These are phyloP conservation scores for Colletotrichum tropicale DNA, from an alignment of 2,329 filamentous ascomycete genomes.

Conservation along the genomic window DNA sequence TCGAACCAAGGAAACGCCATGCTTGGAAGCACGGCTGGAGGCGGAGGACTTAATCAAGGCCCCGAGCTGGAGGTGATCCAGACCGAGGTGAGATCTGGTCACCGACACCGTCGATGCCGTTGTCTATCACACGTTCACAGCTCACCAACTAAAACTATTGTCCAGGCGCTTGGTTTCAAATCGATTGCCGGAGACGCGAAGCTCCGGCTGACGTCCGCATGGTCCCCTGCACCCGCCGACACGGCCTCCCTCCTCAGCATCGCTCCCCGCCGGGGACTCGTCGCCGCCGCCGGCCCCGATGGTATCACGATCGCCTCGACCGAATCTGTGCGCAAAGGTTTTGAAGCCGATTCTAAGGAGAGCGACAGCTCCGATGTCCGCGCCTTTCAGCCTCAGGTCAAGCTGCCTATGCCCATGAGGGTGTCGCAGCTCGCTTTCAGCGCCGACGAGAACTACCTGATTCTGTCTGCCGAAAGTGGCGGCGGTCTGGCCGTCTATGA, in stretches of 20 bases:
- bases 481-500: constrained; percentile 87
- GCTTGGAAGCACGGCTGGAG: constrained; percentile 42
- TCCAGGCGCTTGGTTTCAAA: constrained; percentile 78
- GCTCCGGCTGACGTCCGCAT: constrained; percentile 78
- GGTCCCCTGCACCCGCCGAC: constrained; percentile 76
- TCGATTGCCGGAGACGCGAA: constrained; percentile 82
- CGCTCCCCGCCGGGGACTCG: constrained; percentile 77
- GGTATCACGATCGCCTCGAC: constrained; percentile 78
- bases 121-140: neutral
- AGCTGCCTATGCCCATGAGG: constrained; percentile 73
- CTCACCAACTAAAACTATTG: constrained; percentile 23
- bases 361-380: constrained; percentile 69
- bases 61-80: constrained; percentile 77
- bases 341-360: constrained; percentile 59
- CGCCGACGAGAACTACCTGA: constrained; percentile 83
- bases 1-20: constrained; percentile 49
- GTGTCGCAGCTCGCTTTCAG: constrained; percentile 92
- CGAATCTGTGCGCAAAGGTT: constrained; percentile 77
- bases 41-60: constrained; percentile 50
- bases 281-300: constrained; percentile 88
- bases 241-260: constrained; percentile 85
- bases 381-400: constrained; percentile 74
- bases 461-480: constrained; percentile 81
- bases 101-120: constrained; percentile 21
- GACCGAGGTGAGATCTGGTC: constrained; percentile 69